Evolutionary conservation across 2,329 filamentous ascomycete genomes (phyloP).

Genomic region (Biscogniauxia mediterranea): DNA sequence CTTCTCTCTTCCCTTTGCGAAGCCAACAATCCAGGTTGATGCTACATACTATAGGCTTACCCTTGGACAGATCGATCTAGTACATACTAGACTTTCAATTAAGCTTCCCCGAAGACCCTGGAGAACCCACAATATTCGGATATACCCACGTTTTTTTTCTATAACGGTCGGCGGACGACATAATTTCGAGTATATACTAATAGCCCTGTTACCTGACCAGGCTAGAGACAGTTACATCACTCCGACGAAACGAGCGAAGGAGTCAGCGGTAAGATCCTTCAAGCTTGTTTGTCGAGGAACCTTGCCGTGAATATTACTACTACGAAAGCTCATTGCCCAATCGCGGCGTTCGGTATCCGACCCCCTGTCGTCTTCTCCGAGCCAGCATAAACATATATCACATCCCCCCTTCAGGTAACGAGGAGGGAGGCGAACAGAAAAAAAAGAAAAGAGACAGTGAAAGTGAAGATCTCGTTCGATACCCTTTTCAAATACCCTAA

Average conservation of each 20-base stretch:
- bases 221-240: not conserved
- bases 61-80: not conserved
- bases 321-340: conserved; percentile 14
- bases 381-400: not conserved
- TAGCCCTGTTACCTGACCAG: not conserved
- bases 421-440: not conserved
- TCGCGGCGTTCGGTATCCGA: not conserved
- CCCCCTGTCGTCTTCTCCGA: not conserved
- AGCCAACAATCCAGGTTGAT: not conserved
- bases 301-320: conserved; percentile 17
- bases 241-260: conserved; percentile 7
- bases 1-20: not conserved
- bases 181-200: not conserved
- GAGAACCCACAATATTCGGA: not conserved
- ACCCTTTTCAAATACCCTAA: conserved; percentile 5
- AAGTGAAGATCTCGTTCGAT: not conserved
- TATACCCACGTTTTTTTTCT: not conserved
- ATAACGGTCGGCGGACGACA: not conserved
- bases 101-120: not conserved
- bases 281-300: conserved; percentile 8
- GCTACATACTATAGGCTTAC: not conserved
- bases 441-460: not conserved
- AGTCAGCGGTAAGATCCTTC: conserved; percentile 14
- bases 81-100: not conserved
- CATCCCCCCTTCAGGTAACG: not conserved